Percentiles rank a stretch among this genome's conserved stretches.
These are phyloP conservation scores for Przewalskia tangutica DNA, from an alignment of 257 asterid genomes.

Conservation along the genomic window DNA sequence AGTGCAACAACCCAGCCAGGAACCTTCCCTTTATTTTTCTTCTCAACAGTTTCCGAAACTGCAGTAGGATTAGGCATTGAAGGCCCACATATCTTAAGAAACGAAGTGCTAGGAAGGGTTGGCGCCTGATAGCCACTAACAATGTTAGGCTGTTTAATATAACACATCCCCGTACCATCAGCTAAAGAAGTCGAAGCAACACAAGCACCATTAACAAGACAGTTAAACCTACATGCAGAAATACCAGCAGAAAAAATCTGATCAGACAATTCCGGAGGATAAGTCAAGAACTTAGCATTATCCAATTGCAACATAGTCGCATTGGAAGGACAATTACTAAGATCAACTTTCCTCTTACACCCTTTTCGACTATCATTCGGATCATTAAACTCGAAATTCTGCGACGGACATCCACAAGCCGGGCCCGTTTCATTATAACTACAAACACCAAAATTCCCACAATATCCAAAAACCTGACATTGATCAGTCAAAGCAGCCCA, in stretches of 20 bases:
- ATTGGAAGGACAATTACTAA: conserved; percentile 34
- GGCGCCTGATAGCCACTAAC: conserved; percentile 66
- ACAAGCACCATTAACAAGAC: conserved; percentile 40
- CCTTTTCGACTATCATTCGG: conserved; percentile 48
- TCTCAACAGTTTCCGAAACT: background rate
- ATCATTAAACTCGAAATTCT: conserved; percentile 50
- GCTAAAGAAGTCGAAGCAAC: conserved; percentile 63
- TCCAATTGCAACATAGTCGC: conserved; percentile 51
- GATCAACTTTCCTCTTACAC: conserved; percentile 58
- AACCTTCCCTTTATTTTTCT: conserved; percentile 33
- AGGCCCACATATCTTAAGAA: conserved; percentile 58
- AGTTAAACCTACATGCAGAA: conserved; percentile 45
- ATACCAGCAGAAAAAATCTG: conserved; percentile 42
- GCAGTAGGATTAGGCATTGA: conserved; percentile 38
- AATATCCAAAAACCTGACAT: conserved; percentile 66
- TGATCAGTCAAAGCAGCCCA: conserved; percentile 88
- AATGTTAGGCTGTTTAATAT: conserved; percentile 30
- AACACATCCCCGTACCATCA: conserved; percentile 79
- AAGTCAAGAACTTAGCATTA: conserved; percentile 54
- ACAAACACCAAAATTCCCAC: conserved; percentile 78
- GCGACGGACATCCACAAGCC: conserved; percentile 59
- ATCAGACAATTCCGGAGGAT: conserved; percentile 26
- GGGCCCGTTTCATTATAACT: conserved; percentile 58
- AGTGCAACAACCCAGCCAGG: conserved; percentile 53
- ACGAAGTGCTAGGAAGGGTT: conserved; percentile 71